Percentiles rank a stretch among this genome's conserved stretches.
Evolutionary conservation across 2,329 filamentous ascomycete species (phyloP).

Genomic region (Exophiala viscosa): DNA sequence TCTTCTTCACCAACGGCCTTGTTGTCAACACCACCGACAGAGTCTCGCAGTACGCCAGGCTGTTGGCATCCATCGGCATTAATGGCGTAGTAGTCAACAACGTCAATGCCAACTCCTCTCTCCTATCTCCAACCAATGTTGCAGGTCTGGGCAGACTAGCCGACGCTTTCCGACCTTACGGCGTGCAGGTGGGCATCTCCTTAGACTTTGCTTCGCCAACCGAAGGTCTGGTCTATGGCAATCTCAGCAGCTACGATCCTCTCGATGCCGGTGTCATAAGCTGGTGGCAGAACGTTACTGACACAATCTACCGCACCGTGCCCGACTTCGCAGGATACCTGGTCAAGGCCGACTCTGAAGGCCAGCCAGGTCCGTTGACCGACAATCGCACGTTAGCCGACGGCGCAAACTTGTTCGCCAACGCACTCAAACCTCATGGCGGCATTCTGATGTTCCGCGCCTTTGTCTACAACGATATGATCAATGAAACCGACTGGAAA

Average conservation of each 20-base stretch:
- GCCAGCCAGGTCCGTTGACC: conserved; percentile 64
- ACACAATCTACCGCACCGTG: conserved; percentile 56
- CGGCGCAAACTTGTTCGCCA: conserved; percentile 66
- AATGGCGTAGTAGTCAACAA: conserved; percentile 69
- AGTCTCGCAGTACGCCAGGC: conserved; percentile 59
- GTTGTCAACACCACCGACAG: conserved; percentile 59
- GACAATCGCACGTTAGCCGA: conserved; percentile 68
- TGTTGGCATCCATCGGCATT: conserved; percentile 63
- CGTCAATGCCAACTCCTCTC: conserved; percentile 63
- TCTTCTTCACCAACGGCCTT: conserved; percentile 61
- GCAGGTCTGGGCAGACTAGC: conserved; percentile 61
- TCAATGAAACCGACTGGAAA: conserved; percentile 60
- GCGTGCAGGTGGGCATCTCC: conserved; percentile 62
- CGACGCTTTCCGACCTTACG: conserved; percentile 64
- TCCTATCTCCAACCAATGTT: conserved; percentile 57
- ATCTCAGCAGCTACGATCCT: conserved; percentile 62
- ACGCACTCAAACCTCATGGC: conserved; percentile 54
- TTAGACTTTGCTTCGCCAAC: conserved; percentile 64
- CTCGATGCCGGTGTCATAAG: conserved; percentile 56
- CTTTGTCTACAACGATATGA: conserved; percentile 63
- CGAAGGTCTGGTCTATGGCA: conserved; percentile 45
- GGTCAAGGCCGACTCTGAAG: conserved; percentile 69
- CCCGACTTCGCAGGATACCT: conserved; percentile 67
- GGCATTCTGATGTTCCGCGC: conserved; percentile 68
- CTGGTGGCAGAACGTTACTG: conserved; percentile 62